Conservation (phyloP, 805 yeast genomes). For the Candida oleophila region DNA sequence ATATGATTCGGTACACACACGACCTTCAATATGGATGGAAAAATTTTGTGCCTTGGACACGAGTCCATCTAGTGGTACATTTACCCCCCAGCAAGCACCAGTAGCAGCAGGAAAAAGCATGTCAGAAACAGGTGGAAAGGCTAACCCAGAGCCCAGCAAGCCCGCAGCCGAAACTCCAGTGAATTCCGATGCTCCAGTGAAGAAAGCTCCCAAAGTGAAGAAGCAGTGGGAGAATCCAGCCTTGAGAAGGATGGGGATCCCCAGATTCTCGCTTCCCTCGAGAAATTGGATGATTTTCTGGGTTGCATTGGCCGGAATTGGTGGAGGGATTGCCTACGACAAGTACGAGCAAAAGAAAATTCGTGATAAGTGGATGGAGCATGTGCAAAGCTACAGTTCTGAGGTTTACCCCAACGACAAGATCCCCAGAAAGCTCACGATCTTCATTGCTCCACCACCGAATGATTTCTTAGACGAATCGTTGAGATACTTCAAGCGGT, state of each 20-base stretch:
- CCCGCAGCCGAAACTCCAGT: neutral
- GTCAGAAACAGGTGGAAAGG: neutral
- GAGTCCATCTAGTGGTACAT: neutral
- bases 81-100: neutral
- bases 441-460: constrained; percentile 96
- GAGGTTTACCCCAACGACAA: constrained; percentile 44
- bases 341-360: constrained; percentile 66
- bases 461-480: constrained; percentile 81
- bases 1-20: neutral
- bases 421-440: constrained; percentile 71
- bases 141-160: neutral
- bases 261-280: constrained; percentile 74
- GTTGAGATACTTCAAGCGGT: constrained; percentile 69
- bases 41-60: neutral
- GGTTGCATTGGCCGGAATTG: constrained; percentile 59
- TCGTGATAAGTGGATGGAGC: constrained; percentile 61
- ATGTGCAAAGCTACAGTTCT: constrained; percentile 55
- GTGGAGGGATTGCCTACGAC: constrained; percentile 83
- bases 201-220: constrained; percentile 14
- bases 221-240: constrained; percentile 73
- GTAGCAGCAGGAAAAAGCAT: neutral
- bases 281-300: constrained; percentile 93
- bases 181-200: neutral
- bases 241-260: constrained; percentile 80
- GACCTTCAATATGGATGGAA: neutral